A percentile compares a stretch with the other conserved stretches of the same genome.
Conservation (phyloP, 75 land plant species). For the Cunninghamia lanceolata region DNA sequence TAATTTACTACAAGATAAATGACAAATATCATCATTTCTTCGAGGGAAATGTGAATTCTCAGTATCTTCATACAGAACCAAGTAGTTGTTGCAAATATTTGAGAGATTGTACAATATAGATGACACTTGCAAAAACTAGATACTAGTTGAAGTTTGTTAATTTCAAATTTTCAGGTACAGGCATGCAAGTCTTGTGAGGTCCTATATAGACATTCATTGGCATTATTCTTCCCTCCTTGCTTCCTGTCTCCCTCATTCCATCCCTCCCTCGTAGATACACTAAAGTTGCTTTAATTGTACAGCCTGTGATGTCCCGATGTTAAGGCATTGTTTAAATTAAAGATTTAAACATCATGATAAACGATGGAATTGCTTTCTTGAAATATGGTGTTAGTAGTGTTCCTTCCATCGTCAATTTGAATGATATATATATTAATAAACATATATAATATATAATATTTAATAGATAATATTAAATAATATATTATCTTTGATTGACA, state of each 20-base stretch:
- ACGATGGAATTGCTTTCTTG: no score
- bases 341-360: no score
- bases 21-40: not conserved
- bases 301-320: no score
- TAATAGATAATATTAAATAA: no score
- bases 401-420: no score
- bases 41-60: not conserved
- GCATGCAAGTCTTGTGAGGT: not conserved
- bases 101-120: not conserved
- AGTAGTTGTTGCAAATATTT: not conserved
- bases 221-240: not conserved
- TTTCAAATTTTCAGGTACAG: not conserved
- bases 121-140: constrained; percentile 1
- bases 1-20: not conserved
- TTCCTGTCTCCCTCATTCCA: not conserved
- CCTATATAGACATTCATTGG: not conserved
- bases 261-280: not conserved
- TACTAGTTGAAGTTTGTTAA: not conserved
- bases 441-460: no score
- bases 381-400: no score
- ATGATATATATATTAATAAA: no score
- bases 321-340: no score
- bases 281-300: not conserved
- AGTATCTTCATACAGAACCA: not conserved
- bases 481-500: no score